Percentiles rank a stretch among this genome's conserved stretches.
These are phyloP conservation scores for Trichoderma cornu-damae DNA, from an alignment of 2,329 filamentous ascomycete species.

Conservation along the genomic window DNA sequence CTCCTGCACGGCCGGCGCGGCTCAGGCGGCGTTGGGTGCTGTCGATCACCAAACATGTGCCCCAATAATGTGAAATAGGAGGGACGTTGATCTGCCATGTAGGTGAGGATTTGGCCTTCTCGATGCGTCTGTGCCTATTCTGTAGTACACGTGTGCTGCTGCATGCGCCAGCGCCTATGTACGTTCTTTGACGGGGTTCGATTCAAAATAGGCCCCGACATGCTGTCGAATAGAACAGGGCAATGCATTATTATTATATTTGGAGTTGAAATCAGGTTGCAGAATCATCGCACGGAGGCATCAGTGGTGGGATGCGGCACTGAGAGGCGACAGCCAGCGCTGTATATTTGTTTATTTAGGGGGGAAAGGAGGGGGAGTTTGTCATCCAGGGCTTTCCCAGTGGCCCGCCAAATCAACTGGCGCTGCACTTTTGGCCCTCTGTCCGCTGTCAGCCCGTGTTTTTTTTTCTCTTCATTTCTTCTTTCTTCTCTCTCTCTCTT, in stretches of 20 bases:
- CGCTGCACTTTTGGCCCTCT: neutral
- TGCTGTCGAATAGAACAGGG: too few relatives aligned
- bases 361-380: slow-evolving; percentile 4
- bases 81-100: neutral
- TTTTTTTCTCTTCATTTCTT: neutral
- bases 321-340: slow-evolving; percentile 11
- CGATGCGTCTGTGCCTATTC: too few relatives aligned
- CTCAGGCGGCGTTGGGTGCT: neutral
- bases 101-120: too few relatives aligned
- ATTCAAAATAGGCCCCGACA: too few relatives aligned
- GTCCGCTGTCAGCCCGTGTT: neutral
- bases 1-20: neutral
- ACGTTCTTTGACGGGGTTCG: too few relatives aligned
- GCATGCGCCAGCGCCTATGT: too few relatives aligned
- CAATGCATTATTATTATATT: too few relatives aligned
- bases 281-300: too few relatives aligned
- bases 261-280: too few relatives aligned
- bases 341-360: too few relatives aligned
- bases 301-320: neutral
- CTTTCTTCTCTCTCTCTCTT: neutral
- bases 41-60: neutral
- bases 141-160: too few relatives aligned
- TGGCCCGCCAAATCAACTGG: neutral
- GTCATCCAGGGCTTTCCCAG: slow-evolving; percentile 12
- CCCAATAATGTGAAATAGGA: neutral